Evolutionary conservation across 2,329 filamentous ascomycete genomes (phyloP), one percentile per base, ranked within the genome.

Genomic region (Beauveria sp.): DNA sequence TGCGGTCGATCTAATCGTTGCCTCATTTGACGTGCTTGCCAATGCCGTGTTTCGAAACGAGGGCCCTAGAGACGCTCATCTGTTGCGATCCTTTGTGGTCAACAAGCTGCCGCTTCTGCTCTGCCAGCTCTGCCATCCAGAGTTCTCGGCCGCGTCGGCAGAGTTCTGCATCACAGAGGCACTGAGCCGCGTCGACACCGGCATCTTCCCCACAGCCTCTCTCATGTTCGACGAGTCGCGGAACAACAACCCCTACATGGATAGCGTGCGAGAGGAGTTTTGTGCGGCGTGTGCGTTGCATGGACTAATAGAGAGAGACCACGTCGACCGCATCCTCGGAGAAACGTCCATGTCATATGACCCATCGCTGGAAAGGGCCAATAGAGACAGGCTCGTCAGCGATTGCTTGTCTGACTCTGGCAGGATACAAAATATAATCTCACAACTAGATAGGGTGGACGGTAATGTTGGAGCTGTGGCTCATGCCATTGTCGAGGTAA

Each of bases 211-310:
- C 0, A 84, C 81, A 1, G 73, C 84, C 3, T 83, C 82, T 2
- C 76, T 79, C 52, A 84, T 85, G 79, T 85, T 85, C 66, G 79
- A 83, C 61, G 80, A 82, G 59, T 79, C 77, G 24, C 89, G 75
- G 79, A 81, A 77, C 62, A 81, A 77, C 62, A 84, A 80, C 61
- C 79, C 79, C 0, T 81, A 84, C 61, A 84, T 83, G 0, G 82
- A 85, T 61, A 83, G 79, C 47, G 81, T 84, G 10, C 77, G 83
- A 18, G 82, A 85, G 62, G 83, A 97, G 63, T 97, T 97, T 66
- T 84, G 96, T 46, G 94, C 96, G 65, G 87, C 93, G 0, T 99
- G 94, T 70, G 91, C 90, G 59, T 80, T 97, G 44, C 92, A 97
- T 71, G 86, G 87, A 1, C 78, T 99, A n/a, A 86, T 97, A 26